Evolutionary conservation across 805 yeast species (phyloP), one percentile per base, ranked within the genome.

Genomic region (Starmerella apicola): DNA sequence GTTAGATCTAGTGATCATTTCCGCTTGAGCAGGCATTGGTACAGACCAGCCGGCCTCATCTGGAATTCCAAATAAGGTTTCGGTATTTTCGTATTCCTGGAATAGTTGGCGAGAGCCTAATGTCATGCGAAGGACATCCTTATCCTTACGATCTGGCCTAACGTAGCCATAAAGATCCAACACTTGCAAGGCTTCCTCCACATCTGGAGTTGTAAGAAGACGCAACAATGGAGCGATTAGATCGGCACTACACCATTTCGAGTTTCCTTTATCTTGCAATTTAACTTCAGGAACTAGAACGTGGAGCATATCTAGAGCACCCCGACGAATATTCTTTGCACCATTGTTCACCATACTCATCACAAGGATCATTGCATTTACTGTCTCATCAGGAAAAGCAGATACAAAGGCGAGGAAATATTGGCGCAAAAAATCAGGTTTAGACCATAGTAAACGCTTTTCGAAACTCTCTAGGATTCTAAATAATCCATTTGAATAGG

Each of bases 11-110:
- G 97, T 82, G 13, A 81, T 72, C 0, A 94, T 80, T 0, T 95
- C 84, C 1, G 91, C 78, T 32, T 84, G 75, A 0, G 88, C 82
- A 2, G 98, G 95, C 88, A 82, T 81, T 2, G 97, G 94, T 36
- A 93, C 76, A 0, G 95, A 78, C 99, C 99, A 91, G 1, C 99
- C 99, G 53, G 80, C 76, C 10, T 82, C 94, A 45, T 81, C 88
- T 0, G 98, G 97, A 19, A 88, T 77, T 13, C 98, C 98, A 63
- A 85, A 93, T 40, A 91, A 64, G 0, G 96, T 84, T 0, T 91
- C 85, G 3, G 91, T 78, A 50, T 74, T 77, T 49, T 81, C 95
- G 54, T 79, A 81, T 48, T 82, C 93, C 47, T 79, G 81, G 51
- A 80, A 74, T 50, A 81, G 67, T 7, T 82, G 72, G 12, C 77